A percentile compares a stretch with the other conserved stretches of the same genome.
These are phyloP conservation scores for Fonsecaea pugnacius DNA, from an alignment of 2,329 filamentous ascomycete genomes.

Conservation along the genomic window DNA sequence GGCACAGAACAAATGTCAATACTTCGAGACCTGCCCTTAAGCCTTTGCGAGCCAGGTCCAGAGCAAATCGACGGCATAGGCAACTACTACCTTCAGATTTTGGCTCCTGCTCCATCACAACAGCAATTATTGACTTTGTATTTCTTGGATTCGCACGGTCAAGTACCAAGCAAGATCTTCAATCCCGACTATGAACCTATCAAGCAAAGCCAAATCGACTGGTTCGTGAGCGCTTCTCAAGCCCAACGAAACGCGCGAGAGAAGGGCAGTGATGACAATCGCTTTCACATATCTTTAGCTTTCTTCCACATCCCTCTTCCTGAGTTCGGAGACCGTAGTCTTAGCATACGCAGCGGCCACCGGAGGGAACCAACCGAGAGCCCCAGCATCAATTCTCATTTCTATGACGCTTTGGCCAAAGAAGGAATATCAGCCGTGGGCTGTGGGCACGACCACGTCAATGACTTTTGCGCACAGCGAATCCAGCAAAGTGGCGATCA, in stretches of 20 bases:
- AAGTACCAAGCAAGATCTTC: slow-evolving; percentile 38
- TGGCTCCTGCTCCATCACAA: slow-evolving; percentile 36
- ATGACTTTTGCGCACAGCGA: slow-evolving; percentile 43
- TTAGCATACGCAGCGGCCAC: slow-evolving; percentile 38
- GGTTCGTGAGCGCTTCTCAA: slow-evolving; percentile 41
- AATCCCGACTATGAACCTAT: slow-evolving; percentile 41
- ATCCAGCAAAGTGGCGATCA: slow-evolving; percentile 38
- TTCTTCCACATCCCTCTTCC: slow-evolving; percentile 42
- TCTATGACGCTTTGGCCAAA: slow-evolving; percentile 41
- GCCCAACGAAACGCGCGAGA: slow-evolving; percentile 36
- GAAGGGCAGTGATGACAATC: slow-evolving; percentile 20
- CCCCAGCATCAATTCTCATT: slow-evolving; percentile 41
- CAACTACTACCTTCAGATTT: slow-evolving; percentile 37
- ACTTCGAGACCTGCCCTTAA: slow-evolving; percentile 33
- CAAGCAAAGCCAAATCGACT: slow-evolving; percentile 42
- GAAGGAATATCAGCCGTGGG: slow-evolving; percentile 40
- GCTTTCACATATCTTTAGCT: slow-evolving; percentile 38
- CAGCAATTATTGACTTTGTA: slow-evolving; percentile 40
- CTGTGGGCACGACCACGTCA: slow-evolving; percentile 44
- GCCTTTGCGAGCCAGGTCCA: slow-evolving; percentile 22
- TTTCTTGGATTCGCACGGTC: slow-evolving; percentile 41
- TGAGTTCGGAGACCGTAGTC: slow-evolving; percentile 39
- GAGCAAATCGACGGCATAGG: slow-evolving; percentile 39
- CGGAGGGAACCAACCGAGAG: slow-evolving; percentile 41
- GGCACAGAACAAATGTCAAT: slow-evolving; percentile 41